Evolutionary conservation across 1,139 yeast species (phyloP), one percentile per base, ranked within the genome.

Genomic region (Suhomyces panamericanus): DNA sequence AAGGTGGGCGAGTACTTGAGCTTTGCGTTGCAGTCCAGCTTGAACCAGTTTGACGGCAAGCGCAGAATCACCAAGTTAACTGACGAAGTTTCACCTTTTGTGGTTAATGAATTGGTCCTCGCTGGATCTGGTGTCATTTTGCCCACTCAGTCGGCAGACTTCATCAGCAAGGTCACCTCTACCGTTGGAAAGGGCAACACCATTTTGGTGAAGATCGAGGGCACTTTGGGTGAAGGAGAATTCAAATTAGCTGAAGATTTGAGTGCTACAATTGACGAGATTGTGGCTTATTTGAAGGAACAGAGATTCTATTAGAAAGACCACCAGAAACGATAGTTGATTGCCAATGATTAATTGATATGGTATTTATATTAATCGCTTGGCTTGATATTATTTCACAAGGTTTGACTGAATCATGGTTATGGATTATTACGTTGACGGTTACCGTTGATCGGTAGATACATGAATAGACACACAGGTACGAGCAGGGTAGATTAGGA

Each of bases 71-170:
- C 95, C 41, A 77, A 86, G 51, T 71, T 90, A 53, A 80, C 81
- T 32, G 73, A 73, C 45, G 68, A 77, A 35, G 75, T 77, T 36
- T 74, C 80, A 47, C 78, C 84, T 11, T 83, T 80, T 57, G 80
- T 86, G 44, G 80, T 91, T 43, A 80, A 85, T 51, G 97, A 91
- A 70, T 80, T 91, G 57, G 88, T 89, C 45, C 83, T 88, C 62
- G 81, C 96, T 28, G 97, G 98, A 44, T 75, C 96, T 14, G 98
- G 96, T 55, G 95, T 91, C 35, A 85, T 91, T 55, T 79, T 88
- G 38, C 79, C 85, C 9, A 78, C 67, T 38, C 46, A 56, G 14
- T 44, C 56, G 4, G 53, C 59, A 12, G 52, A 55, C 31, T 46
- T 44, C 34, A 32, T 81, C 42, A 50, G 66, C 12, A 56, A 62